Evolutionary conservation across 1,284 basidiomycete species (phyloP), one percentile per base, ranked within the genome.

Genomic region (Singerocomus inundabilis): DNA sequence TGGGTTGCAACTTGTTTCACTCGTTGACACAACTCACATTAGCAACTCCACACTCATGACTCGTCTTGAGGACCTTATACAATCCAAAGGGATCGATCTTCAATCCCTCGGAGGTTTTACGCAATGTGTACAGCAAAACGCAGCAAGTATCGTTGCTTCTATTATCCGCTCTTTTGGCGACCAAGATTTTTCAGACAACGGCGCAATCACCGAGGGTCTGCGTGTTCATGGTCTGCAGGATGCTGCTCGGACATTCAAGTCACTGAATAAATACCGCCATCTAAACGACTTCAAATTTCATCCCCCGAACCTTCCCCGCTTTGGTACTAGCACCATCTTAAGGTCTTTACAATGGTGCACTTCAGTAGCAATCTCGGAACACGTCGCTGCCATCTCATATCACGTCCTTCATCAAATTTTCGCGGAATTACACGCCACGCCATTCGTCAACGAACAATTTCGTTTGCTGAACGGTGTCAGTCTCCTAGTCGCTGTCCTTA

Each of bases 401-500:
- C 87, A 92, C 55, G 78, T 91, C 36, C 66, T 93, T 18, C 83
- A 89, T 48, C 80, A 83, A 46, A 72, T 96, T 9, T 83, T 96
- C 56, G 75, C 84, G 7, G 75, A 77, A 34, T 72, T 94, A 26
- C 78, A 88, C 52, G 68, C 72, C 3, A 82, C 84, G 0, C 84
- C 84, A n/a, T 76, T 98, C 36, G 78, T 96, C 55, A 91, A 92
- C 62, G 92, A 97, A 62, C 92, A 97, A 66, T 69, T 85, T 38
- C 83, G 94, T 6, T 72, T 88, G 28, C 66, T 95, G 29, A 85
- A 91, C 48, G 80, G 84, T 1, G 71, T 97, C 24, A 82, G 81
- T 18, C 66, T 96, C 13, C 84, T 89, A 76, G 74, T 92, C 25
- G 75, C 91, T 2, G 72, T 78, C 24, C 78, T 81, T 49, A 61